Evolutionary conservation across 2,329 filamentous ascomycete genomes (phyloP).

Genomic region (Akanthomyces lecanii): DNA sequence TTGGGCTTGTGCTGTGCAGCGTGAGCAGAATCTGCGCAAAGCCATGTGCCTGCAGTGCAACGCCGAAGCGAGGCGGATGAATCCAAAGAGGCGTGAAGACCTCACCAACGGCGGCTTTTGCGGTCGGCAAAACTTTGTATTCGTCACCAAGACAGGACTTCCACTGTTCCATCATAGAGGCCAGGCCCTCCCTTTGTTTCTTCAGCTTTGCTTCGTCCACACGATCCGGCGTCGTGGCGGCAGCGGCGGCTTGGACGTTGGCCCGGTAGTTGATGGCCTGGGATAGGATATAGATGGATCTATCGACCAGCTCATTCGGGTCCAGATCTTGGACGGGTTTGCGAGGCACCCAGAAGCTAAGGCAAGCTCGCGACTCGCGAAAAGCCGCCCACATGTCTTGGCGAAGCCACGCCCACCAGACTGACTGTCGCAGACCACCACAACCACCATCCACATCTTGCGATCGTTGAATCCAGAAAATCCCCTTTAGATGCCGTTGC

Average conservation of each 20-base stretch:
- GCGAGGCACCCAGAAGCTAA: conserved; percentile 54
- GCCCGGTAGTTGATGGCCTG: conserved; percentile 56
- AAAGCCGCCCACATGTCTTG: conserved; percentile 62
- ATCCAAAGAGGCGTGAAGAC: conserved; percentile 46
- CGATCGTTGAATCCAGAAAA: conserved; percentile 60
- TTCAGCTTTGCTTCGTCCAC: conserved; percentile 19
- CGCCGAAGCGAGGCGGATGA: conserved; percentile 43
- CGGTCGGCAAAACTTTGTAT: conserved; percentile 37
- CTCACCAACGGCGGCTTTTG: conserved; percentile 21
- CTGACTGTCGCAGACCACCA: conserved; percentile 49
- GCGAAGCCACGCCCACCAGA: conserved; percentile 62
- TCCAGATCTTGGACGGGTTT: conserved; percentile 42
- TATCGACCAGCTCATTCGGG: conserved; percentile 47
- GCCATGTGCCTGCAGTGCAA: conserved; percentile 48
- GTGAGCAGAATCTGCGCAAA: conserved; percentile 48
- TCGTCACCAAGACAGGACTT: conserved; percentile 31
- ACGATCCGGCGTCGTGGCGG: background rate
- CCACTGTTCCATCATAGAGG: conserved; percentile 30
- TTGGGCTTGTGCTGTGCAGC: conserved; percentile 22
- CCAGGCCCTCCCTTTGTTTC: background rate
- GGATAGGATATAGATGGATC: conserved; percentile 34
- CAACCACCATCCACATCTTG: conserved; percentile 56
- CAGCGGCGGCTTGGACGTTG: conserved; percentile 27
- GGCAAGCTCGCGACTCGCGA: conserved; percentile 48
- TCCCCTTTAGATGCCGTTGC: conserved; percentile 58